Base-by-base conservation (phyloP, 352 stramenopile species). In the Achlya hypogyna region DNA sequence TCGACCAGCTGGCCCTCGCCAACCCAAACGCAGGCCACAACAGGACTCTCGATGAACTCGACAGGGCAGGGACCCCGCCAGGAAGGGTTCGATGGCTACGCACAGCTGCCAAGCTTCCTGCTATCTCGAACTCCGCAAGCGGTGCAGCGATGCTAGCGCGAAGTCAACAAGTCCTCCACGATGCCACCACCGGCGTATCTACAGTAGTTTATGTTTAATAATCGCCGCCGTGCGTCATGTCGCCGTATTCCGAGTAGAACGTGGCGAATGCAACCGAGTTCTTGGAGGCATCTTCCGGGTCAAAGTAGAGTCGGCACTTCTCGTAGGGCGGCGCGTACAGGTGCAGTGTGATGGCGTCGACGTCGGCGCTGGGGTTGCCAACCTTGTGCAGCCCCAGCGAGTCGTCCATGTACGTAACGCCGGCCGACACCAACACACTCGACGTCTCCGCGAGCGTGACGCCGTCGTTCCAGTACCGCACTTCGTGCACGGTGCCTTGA, bases 251-350 rank as follows among this genome's bases (percentile, higher is more conserved):
- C 1, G 79, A 89, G 76, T 87, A 91, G 73, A 89, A 93, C 65
- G 79, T 91, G 51, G 87, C 77, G 49, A 87, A 76, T 2, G 82
- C 84, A 51, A 90, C 76, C 14, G 78, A 89, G 16, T 69, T 76
- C 62, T 89, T 84, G 54, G 68, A 71, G 29, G 81, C 78, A 53
- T 89, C 62, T 3, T 72, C 71, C n/a, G 79, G 76, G 65, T 95
- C 80, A 58, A 92, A 73, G 87, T 86, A 97, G 63, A 96, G 74
- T 53, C 84, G 84, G 72, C 93, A 98, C 68, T 90, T 87, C 25
- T 93, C 74, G 74, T 97, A 97, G 42, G 93, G 93, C 62, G 93
- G 93, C 40, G 83, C 81, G 70, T 98, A 98, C 1, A 98, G 69
- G 69, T 98, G 93, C 71, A 98, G 78, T 5, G 93, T 96, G 63